Evolutionary conservation across 169 alveolate species (phyloP).

Genomic region (Neospora caninum): DNA sequence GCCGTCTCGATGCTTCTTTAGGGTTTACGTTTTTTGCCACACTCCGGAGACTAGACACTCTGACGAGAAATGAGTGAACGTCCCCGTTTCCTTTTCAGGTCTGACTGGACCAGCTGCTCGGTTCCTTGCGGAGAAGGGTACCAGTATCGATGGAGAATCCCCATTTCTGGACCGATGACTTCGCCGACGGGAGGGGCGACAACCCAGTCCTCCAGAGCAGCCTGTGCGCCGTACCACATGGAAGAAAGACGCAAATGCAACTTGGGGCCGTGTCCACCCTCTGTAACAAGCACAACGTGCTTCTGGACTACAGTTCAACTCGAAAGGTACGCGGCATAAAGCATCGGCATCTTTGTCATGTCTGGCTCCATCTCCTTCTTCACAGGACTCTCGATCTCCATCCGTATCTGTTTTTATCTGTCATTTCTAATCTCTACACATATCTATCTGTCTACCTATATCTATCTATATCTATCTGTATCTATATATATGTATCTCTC

Average conservation of each 20-base stretch:
- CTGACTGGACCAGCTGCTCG: conserved; percentile 31
- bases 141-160: conserved; percentile 24
- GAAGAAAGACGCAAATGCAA: conserved; percentile 13
- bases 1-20: too few relatives aligned
- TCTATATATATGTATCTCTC: too few relatives aligned
- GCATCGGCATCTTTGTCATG: too few relatives aligned
- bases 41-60: too few relatives aligned
- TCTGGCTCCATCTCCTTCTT: too few relatives aligned
- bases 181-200: neutral
- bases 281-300: neutral
- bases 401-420: too few relatives aligned
- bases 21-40: too few relatives aligned
- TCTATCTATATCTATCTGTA: too few relatives aligned
- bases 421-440: too few relatives aligned
- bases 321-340: conserved; percentile 9
- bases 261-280: neutral
- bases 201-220: neutral
- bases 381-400: too few relatives aligned
- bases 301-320: conserved; percentile 1
- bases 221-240: conserved; percentile 41
- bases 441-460: too few relatives aligned
- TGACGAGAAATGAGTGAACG: too few relatives aligned
- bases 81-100: neutral
- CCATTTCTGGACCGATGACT: neutral
- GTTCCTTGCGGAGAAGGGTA: conserved; percentile 28